Conservation (phyloP, 2,329 filamentous ascomycete genomes). For the Ceratocystis cacaofunesta region DNA sequence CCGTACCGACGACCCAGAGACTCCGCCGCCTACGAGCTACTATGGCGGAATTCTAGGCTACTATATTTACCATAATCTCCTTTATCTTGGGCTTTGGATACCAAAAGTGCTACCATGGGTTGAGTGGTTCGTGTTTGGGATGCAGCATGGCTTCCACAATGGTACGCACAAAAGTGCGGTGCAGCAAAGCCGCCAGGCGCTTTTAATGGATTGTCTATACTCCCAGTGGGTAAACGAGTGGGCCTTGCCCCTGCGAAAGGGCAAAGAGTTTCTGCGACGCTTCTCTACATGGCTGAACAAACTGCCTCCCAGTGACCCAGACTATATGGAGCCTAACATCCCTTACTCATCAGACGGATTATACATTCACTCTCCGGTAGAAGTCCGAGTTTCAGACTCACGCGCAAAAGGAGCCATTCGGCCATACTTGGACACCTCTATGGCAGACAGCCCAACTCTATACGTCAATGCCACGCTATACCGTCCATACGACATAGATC, state of each 20-base stretch:
- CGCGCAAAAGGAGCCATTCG: constrained; percentile 25
- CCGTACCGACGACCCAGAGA: constrained; percentile 49
- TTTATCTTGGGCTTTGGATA: constrained; percentile 63
- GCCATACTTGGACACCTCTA: constrained; percentile 54
- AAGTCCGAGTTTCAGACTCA: constrained; percentile 75
- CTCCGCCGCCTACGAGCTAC: constrained; percentile 51
- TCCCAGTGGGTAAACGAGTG: constrained; percentile 98
- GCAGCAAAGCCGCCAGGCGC: constrained; percentile 61
- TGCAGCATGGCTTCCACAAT: constrained; percentile 86
- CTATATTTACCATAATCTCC: constrained; percentile 79
- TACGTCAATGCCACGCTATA: constrained; percentile 88
- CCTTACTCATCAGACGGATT: constrained; percentile 66
- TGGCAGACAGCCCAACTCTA: constrained; percentile 52
- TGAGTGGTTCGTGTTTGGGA: constrained; percentile 92
- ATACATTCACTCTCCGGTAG: constrained; percentile 79
- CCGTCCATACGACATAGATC: constrained; percentile 62
- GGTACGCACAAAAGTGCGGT: constrained; percentile 56
- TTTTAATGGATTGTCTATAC: constrained; percentile 95
- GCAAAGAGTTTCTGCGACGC: constrained; percentile 71
- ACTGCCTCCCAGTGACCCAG: constrained; percentile 44
- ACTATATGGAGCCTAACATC: constrained; percentile 52
- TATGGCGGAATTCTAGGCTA: constrained; percentile 75
- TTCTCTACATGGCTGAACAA: constrained; percentile 73
- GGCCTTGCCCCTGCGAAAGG: constrained; percentile 74
- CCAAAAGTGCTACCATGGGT: constrained; percentile 73